Evolutionary conservation across 2,329 filamentous ascomycete genomes (phyloP).

Genomic region (Orbilia brochopaga): DNA sequence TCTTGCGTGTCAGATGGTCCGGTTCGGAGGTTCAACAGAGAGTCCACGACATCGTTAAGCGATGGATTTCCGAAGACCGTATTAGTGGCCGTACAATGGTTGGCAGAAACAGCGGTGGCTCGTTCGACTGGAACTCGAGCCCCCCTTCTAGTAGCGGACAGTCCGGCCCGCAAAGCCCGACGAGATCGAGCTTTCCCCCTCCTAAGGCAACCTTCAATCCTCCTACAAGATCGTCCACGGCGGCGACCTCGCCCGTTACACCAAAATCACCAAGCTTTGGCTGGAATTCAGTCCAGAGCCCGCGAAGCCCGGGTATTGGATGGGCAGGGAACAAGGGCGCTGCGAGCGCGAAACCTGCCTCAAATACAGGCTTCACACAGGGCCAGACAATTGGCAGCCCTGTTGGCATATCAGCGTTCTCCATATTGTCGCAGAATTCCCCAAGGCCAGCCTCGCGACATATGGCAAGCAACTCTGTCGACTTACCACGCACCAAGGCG

Average conservation of each 20-base stretch:
- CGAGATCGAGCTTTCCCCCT: constrained; percentile 22
- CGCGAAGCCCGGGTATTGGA: constrained; percentile 26
- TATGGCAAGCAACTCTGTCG: constrained; percentile 37
- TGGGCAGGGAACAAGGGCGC: constrained; percentile 18
- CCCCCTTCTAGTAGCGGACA: constrained; percentile 12
- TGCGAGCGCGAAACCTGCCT: constrained; percentile 1
- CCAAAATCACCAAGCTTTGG: constrained; percentile 39
- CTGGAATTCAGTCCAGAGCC: constrained; percentile 39
- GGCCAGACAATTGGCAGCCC: constrained; percentile 13
- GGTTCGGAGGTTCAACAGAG: constrained; percentile 45
- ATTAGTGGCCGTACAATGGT: constrained; percentile 36
- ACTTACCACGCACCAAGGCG: constrained; percentile 34
- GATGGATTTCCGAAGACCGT: constrained; percentile 48
- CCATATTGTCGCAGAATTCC: constrained; percentile 3
- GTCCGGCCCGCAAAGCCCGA: constrained; percentile 26
- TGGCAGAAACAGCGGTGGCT: constrained; percentile 38
- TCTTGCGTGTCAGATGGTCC: constrained; percentile 44
- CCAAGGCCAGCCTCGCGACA: constrained; percentile 16
- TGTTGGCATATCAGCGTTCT: constrained; percentile 12
- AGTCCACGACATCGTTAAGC: constrained; percentile 44
- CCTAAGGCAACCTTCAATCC: constrained; percentile 34
- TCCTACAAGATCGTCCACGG: constrained; percentile 21
- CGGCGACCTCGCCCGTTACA: constrained; percentile 16
- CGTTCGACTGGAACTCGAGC: constrained; percentile 54
- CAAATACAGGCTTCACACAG: constrained; percentile 6